These are phyloP conservation scores for Hura crepitans DNA, from an alignment of 441 rosid genomes.

Conservation along the genomic window DNA sequence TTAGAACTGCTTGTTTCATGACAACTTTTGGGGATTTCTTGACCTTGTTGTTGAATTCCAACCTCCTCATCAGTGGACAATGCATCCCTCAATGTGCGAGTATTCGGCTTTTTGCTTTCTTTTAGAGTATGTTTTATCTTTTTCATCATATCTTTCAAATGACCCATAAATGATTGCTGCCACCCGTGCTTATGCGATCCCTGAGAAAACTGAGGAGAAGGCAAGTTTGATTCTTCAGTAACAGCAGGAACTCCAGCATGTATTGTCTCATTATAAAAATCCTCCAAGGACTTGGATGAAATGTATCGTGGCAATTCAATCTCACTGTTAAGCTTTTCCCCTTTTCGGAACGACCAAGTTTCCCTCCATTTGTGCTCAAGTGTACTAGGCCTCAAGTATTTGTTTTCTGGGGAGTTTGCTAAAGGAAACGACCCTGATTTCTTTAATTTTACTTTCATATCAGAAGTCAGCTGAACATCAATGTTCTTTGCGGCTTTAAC, in stretches of 20 bases:
- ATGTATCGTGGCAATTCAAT: slow-evolving; percentile 24
- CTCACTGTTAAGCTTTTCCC: slow-evolving; percentile 26
- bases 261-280: slow-evolving; percentile 19
- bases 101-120: slow-evolving; percentile 37
- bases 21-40: slow-evolving; percentile 20
- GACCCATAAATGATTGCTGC: slow-evolving; percentile 41
- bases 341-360: slow-evolving; percentile 50
- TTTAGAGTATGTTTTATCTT: slow-evolving; percentile 49
- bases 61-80: slow-evolving; percentile 14
- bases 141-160: slow-evolving; percentile 52
- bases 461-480: slow-evolving; percentile 31
- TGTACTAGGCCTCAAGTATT: slow-evolving; percentile 39
- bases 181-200: slow-evolving; percentile 40
- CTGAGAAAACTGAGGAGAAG: slow-evolving; percentile 30
- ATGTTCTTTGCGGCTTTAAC: slow-evolving; percentile 28
- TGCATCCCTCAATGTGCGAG: slow-evolving; percentile 1
- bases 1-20: slow-evolving; percentile 21
- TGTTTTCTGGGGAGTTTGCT: slow-evolving; percentile 29
- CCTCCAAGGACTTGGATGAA: slow-evolving; percentile 21
- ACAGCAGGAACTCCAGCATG: slow-evolving; percentile 12
- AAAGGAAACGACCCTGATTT: slow-evolving; percentile 84
- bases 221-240: slow-evolving; percentile 23
- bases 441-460: slow-evolving; percentile 32
- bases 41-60: slow-evolving; percentile 20
- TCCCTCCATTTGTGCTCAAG: slow-evolving; percentile 71